A percentile compares a stretch with the other conserved stretches of the same genome.
These are phyloP conservation scores for Coccomyxa sp. DNA, from an alignment of 139 green algal species.

Conservation along the genomic window DNA sequence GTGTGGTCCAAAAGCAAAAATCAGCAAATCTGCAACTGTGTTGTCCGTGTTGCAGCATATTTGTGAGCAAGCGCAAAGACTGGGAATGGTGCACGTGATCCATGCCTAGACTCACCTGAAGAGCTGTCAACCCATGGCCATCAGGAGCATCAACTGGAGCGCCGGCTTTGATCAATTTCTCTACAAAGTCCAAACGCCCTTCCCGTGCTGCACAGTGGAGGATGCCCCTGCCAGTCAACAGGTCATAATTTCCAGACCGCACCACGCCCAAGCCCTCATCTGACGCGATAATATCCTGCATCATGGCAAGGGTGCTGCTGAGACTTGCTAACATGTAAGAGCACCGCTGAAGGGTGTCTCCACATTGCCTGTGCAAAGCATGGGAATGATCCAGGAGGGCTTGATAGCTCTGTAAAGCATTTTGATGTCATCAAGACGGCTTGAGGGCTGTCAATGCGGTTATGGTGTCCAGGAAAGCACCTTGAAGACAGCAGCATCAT, in stretches of 20 bases:
- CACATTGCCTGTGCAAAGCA: neutral
- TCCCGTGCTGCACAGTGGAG: constrained; percentile 26
- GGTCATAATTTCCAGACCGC: constrained; percentile 15
- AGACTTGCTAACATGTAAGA: neutral
- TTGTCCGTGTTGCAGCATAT: neutral
- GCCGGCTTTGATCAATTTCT: constrained; percentile 18
- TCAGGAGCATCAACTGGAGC: constrained; percentile 8
- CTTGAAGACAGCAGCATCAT: neutral
- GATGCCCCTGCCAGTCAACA: constrained; percentile 11
- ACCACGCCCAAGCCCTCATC: neutral
- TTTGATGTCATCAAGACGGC: no score
- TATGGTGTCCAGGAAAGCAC: neutral
- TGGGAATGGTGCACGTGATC: neutral
- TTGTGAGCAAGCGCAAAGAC: neutral
- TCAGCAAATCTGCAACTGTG: neutral
- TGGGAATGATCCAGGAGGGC: no score
- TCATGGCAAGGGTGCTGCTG: neutral
- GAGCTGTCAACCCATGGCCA: constrained; percentile 16
- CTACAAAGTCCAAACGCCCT: constrained; percentile 7
- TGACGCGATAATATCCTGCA: neutral
- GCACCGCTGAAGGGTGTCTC: neutral
- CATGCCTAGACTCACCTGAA: constrained; percentile 8
- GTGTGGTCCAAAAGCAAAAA: neutral
- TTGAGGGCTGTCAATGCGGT: no score
- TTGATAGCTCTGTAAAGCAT: neutral